Percentiles rank a stretch among this genome's conserved stretches.
Conservation (phyloP, 495 filamentous ascomycete genomes). For the Thozetella sp. region DNA sequence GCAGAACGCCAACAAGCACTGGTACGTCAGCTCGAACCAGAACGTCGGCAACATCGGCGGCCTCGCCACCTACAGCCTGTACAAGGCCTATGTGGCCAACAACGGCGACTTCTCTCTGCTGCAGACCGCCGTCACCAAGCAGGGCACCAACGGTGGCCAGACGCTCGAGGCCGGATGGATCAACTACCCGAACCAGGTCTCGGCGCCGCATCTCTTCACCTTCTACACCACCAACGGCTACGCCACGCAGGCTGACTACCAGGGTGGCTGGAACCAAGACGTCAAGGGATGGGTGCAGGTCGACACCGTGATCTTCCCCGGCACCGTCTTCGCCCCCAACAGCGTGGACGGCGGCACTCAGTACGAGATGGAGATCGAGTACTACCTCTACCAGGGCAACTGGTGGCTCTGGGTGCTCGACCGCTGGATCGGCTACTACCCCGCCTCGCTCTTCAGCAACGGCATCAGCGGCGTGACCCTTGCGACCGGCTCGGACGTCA, state of each 20-base stretch:
- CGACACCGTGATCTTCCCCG: slow-evolving; percentile 18
- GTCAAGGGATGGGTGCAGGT: slow-evolving; percentile 24
- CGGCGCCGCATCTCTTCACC: slow-evolving; percentile 22
- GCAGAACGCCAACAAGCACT: background rate
- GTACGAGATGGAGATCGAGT: slow-evolving; percentile 23
- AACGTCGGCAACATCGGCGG: slow-evolving; percentile 18
- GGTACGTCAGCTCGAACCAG: slow-evolving; percentile 14
- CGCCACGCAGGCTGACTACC: slow-evolving; percentile 9
- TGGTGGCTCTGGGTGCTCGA: slow-evolving; percentile 28
- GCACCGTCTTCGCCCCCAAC: slow-evolving; percentile 16
- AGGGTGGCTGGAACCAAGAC: slow-evolving; percentile 27
- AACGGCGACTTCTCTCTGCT: slow-evolving; percentile 24
- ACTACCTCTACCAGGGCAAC: slow-evolving; percentile 16
- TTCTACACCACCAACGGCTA: slow-evolving; percentile 28
- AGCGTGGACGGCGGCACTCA: slow-evolving; percentile 16
- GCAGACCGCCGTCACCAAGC: slow-evolving; percentile 20
- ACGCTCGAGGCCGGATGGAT: slow-evolving; percentile 30
- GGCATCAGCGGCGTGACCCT: slow-evolving; percentile 11
- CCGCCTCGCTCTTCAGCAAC: slow-evolving; percentile 13
- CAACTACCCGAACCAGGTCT: slow-evolving; percentile 18
- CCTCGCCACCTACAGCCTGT: slow-evolving; percentile 18
- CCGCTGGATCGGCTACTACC: slow-evolving; percentile 27
- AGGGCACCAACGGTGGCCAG: slow-evolving; percentile 8
- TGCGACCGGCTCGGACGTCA: slow-evolving; percentile 12
- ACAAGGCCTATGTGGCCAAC: slow-evolving; percentile 12